phyloP scores from a whole-genome alignment of 2,329 filamentous ascomycete genomes.

The Graphilbum sp. region DNA sequence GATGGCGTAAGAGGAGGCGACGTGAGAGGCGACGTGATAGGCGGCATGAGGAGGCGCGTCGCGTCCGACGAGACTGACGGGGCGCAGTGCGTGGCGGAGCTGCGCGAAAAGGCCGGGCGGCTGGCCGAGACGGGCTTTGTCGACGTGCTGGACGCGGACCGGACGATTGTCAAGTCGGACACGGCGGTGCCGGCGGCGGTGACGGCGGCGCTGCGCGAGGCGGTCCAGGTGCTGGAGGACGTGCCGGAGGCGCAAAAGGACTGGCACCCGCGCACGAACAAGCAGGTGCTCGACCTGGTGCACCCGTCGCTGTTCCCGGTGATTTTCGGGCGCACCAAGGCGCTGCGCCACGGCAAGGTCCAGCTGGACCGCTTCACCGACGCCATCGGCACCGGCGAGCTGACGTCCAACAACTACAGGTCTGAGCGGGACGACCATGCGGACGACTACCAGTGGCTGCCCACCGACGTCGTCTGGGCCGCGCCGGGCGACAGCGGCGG shows the following conservation, averaged over 20 bases:
- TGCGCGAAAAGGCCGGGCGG: constrained; percentile 32
- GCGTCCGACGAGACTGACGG: too few relatives aligned
- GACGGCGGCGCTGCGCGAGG: constrained; percentile 17
- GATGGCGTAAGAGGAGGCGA: too few relatives aligned
- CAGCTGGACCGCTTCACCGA: constrained; percentile 12
- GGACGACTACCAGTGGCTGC: constrained; percentile 17
- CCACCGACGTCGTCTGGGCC: constrained; percentile 21
- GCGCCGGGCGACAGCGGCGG: constrained; percentile 14
- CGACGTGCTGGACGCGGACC: constrained; percentile 23
- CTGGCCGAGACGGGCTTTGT: constrained; percentile 23
- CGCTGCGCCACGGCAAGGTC: constrained; percentile 18
- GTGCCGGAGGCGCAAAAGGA: constrained; percentile 22
- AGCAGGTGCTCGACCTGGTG: constrained; percentile 39
- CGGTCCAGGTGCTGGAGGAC: constrained; percentile 25
- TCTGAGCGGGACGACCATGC: not conserved
- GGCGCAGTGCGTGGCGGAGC: constrained; percentile 23
- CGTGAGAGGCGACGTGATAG: too few relatives aligned
- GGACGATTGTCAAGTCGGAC: constrained; percentile 37
- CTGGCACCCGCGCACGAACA: constrained; percentile 37
- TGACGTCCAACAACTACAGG: not conserved
- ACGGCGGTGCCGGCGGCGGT: constrained; percentile 18
- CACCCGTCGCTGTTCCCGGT: constrained; percentile 44
- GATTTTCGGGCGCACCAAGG: constrained; percentile 19
- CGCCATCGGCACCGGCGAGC: constrained; percentile 11
- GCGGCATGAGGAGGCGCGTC: too few relatives aligned